Conservation (phyloP, 2,329 filamentous ascomycete genomes). For the Coniochaeta hoffmannii region DNA sequence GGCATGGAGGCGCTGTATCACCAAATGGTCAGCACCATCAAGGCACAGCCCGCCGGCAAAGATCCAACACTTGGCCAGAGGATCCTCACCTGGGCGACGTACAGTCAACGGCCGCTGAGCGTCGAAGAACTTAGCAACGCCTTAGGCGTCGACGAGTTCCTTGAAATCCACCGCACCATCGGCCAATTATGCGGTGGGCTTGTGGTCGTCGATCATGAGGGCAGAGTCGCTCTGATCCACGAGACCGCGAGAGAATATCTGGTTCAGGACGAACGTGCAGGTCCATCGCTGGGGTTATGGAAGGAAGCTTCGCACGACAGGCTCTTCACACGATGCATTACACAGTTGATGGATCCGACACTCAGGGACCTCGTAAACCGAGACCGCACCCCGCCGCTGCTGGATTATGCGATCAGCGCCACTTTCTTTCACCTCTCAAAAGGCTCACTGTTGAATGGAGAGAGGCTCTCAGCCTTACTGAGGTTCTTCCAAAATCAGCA, state of each 20-base stretch:
- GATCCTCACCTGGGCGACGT: conserved; percentile 18
- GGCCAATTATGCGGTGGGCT: conserved; percentile 22
- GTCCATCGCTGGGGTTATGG: conserved; percentile 8
- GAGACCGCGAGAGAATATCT: conserved; percentile 28
- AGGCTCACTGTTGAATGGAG: background rate
- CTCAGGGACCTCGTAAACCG: conserved; percentile 2
- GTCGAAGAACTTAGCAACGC: conserved; percentile 16
- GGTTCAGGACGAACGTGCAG: background rate
- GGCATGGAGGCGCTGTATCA: conserved; percentile 25
- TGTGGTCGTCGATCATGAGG: conserved; percentile 19
- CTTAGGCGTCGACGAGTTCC: conserved; percentile 11
- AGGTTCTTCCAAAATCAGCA: conserved; percentile 5
- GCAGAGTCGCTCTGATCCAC: conserved; percentile 22
- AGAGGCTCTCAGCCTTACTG: background rate
- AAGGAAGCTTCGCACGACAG: conserved; percentile 9
- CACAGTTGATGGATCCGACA: background rate
- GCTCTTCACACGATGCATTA: conserved; percentile 16
- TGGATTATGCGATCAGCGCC: conserved; percentile 6
- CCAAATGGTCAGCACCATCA: conserved; percentile 21
- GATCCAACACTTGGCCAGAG: conserved; percentile 10
- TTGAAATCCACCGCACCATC: conserved; percentile 20
- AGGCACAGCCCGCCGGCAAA: conserved; percentile 1
- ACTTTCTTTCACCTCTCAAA: conserved; percentile 19
- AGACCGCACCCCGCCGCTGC: background rate
- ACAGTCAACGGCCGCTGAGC: conserved; percentile 15